Evolutionary conservation across 768 basidiomycete genomes (phyloP).

Genomic region (Boletus vinaceobasis): DNA sequence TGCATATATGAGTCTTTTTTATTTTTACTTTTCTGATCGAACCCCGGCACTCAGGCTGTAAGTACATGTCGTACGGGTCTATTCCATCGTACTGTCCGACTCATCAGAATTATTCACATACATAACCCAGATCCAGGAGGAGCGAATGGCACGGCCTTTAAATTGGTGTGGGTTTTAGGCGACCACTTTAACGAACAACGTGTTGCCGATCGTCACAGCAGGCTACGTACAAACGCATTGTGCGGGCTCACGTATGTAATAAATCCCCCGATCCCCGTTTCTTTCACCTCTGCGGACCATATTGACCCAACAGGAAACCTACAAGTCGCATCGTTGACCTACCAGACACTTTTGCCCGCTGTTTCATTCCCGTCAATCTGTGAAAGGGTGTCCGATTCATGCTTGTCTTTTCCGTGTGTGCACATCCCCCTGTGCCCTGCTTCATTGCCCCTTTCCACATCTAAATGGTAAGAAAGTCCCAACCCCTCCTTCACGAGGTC

Average conservation of each 20-base stretch:
- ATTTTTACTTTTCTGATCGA: conserved; percentile 10
- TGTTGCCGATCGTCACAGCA: conserved; percentile 26
- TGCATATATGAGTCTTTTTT: conserved; percentile 9
- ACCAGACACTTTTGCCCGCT: neutral
- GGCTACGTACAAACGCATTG: conserved; percentile 23
- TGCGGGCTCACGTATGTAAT: conserved; percentile 23
- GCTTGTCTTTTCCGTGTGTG: conserved; percentile 5
- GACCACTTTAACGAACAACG: conserved; percentile 13
- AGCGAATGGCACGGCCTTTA: conserved; percentile 11
- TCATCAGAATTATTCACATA: neutral
- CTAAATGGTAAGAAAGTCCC: conserved; percentile 5
- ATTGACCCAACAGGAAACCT: conserved; percentile 8
- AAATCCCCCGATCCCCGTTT: neutral
- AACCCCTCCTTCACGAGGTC: conserved; percentile 7
- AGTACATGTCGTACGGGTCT: conserved; percentile 5
- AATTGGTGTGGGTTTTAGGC: conserved; percentile 17
- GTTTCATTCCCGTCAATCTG: conserved; percentile 23
- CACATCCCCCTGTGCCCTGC: conserved; percentile 11
- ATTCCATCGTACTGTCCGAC: neutral
- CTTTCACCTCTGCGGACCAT: neutral
- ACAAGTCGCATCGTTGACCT: conserved; percentile 2
- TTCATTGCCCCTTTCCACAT: conserved; percentile 15
- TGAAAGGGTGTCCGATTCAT: conserved; percentile 4
- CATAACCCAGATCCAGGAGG: conserved; percentile 13
- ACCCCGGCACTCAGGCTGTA: neutral